These are phyloP conservation scores for Penicillium freii DNA, from an alignment of 2,329 filamentous ascomycete species.

Conservation along the genomic window DNA sequence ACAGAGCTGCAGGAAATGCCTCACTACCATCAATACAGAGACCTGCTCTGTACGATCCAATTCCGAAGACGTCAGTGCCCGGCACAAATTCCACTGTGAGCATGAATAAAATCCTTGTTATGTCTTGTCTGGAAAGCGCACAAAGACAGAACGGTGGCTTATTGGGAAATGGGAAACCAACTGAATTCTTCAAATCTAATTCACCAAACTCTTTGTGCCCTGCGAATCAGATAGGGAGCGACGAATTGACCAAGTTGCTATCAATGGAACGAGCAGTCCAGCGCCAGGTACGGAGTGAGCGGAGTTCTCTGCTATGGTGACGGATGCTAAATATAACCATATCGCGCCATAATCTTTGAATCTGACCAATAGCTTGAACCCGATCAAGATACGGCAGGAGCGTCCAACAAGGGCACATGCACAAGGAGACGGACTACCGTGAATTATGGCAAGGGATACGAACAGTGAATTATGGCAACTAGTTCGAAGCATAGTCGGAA, in stretches of 20 bases:
- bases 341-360: background rate
- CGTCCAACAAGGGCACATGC: constrained; percentile 53
- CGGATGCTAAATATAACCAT: background rate
- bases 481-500: constrained; percentile 55
- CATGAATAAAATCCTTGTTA: constrained; percentile 54
- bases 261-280: constrained; percentile 54
- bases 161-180: constrained; percentile 59
- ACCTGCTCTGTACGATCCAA: constrained; percentile 55
- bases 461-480: constrained; percentile 63
- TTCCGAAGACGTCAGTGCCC: constrained; percentile 48
- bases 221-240: constrained; percentile 52
- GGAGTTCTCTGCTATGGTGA: background rate
- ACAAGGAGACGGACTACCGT: constrained; percentile 61
- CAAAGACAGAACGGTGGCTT: constrained; percentile 50
- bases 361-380: background rate
- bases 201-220: constrained; percentile 55
- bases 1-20: no score
- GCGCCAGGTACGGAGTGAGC: background rate
- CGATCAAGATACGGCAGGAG: background rate
- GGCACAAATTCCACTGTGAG: constrained; percentile 28
- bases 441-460: constrained; percentile 62
- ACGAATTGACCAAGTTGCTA: constrained; percentile 59
- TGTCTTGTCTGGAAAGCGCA: constrained; percentile 60
- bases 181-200: constrained; percentile 58
- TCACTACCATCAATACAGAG: constrained; percentile 31